Percentiles rank a stretch among this genome's conserved stretches.
phyloP scores from a whole-genome alignment of 352 stramenopile genomes.

The Pseudoperonospora humuli region DNA sequence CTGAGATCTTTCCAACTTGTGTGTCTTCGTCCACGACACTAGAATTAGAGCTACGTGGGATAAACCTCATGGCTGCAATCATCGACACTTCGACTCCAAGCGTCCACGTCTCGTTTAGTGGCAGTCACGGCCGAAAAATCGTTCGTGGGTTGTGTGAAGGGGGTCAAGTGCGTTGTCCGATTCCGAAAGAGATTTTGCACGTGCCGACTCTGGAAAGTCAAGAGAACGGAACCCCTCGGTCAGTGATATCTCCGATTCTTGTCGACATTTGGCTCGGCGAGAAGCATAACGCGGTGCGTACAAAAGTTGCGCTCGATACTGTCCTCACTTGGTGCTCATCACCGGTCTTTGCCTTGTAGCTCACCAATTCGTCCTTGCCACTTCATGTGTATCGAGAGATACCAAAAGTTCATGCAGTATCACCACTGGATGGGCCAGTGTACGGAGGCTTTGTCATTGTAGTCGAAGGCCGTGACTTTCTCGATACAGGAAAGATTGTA shows the following conservation, averaged over 20 bases:
- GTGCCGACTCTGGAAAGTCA: background rate
- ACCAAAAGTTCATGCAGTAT: constrained; percentile 29
- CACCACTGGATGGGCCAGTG: constrained; percentile 66
- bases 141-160: constrained; percentile 29
- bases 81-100: background rate
- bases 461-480: constrained; percentile 52
- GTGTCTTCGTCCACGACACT: constrained; percentile 29
- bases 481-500: constrained; percentile 50
- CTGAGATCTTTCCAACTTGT: constrained; percentile 46
- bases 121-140: constrained; percentile 10
- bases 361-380: constrained; percentile 38
- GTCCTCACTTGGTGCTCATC: no score
- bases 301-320: background rate
- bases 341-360: constrained; percentile 21
- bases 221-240: constrained; percentile 1
- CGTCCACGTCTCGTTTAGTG: constrained; percentile 42
- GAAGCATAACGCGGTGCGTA: constrained; percentile 38
- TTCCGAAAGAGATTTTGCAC: constrained; percentile 26
- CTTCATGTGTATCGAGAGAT: constrained; percentile 48
- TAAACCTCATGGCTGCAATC: constrained; percentile 43
- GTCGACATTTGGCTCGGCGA: constrained; percentile 59
- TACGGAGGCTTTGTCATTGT: constrained; percentile 59
- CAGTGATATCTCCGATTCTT: constrained; percentile 24
- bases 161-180: constrained; percentile 28
- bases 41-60: constrained; percentile 34